Conservation (phyloP, 169 alveolate genomes). For the Theileria sp. region DNA sequence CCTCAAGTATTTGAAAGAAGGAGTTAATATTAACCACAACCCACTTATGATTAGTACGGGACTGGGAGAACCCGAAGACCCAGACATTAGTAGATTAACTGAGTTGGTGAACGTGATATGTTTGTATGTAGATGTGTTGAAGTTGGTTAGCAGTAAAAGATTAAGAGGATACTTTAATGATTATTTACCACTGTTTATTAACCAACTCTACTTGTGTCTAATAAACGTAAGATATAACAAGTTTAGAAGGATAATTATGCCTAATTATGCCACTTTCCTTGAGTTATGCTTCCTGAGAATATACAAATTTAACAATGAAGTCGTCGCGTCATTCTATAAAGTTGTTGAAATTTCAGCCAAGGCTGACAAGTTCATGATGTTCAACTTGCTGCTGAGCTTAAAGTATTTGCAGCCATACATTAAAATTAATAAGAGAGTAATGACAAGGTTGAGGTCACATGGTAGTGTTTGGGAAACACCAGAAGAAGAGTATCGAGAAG, state of each 20-base stretch:
- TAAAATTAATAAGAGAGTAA: background rate
- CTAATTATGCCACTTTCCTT: background rate
- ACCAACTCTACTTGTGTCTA: background rate
- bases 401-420: background rate
- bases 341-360: background rate
- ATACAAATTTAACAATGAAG: background rate
- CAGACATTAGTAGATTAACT: background rate
- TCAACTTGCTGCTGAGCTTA: background rate
- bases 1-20: background rate
- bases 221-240: background rate
- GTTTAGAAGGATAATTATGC: background rate
- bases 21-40: background rate
- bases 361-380: background rate
- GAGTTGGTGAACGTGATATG: background rate
- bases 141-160: background rate
- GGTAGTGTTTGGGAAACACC: background rate
- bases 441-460: background rate
- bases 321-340: background rate
- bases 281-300: constrained; percentile 1
- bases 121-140: background rate
- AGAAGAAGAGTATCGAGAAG: background rate
- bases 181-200: background rate
- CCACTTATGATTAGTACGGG: background rate
- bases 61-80: background rate
- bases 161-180: background rate